Evolutionary conservation across 179 eudicot species (phyloP).

Genomic region (Spinacia oleracea): DNA sequence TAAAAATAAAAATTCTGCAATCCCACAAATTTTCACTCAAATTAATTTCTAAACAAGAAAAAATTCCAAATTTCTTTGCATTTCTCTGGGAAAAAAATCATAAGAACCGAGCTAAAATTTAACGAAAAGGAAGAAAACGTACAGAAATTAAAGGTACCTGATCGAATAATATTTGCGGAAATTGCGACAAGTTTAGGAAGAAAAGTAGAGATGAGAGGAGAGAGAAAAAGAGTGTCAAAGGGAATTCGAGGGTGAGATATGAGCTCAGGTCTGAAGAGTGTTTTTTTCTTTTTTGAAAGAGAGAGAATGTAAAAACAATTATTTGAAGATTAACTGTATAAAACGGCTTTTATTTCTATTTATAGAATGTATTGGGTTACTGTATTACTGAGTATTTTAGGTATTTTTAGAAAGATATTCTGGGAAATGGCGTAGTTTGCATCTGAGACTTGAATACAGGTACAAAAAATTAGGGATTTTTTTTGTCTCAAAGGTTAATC

Average conservation of each 20-base stretch:
- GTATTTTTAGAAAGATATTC: no score
- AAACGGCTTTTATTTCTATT: not conserved
- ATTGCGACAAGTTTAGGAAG: not conserved
- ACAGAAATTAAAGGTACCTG: slow-evolving; percentile 10
- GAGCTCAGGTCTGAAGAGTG: no score
- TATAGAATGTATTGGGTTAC: no score
- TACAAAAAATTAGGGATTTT: no score
- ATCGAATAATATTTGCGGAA: slow-evolving; percentile 10
- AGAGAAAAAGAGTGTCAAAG: slow-evolving; percentile 17
- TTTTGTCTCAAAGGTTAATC: no score
- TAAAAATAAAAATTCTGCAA: no score
- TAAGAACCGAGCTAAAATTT: slow-evolving; percentile 9
- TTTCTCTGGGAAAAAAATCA: not conserved
- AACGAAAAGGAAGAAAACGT: not conserved
- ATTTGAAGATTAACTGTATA: not conserved
- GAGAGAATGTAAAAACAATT: not conserved
- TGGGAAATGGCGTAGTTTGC: no score
- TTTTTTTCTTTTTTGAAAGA: not conserved
- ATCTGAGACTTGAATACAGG: no score
- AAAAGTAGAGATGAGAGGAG: slow-evolving; percentile 3
- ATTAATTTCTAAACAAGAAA: not conserved
- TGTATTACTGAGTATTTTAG: no score
- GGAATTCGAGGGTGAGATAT: slow-evolving; percentile 11
- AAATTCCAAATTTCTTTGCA: no score
- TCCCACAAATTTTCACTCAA: not conserved